Evolutionary conservation across 176 grass and related monocot genomes (phyloP), one percentile per base, ranked within the genome.

Genomic region (Tillandsia fasciculata): DNA sequence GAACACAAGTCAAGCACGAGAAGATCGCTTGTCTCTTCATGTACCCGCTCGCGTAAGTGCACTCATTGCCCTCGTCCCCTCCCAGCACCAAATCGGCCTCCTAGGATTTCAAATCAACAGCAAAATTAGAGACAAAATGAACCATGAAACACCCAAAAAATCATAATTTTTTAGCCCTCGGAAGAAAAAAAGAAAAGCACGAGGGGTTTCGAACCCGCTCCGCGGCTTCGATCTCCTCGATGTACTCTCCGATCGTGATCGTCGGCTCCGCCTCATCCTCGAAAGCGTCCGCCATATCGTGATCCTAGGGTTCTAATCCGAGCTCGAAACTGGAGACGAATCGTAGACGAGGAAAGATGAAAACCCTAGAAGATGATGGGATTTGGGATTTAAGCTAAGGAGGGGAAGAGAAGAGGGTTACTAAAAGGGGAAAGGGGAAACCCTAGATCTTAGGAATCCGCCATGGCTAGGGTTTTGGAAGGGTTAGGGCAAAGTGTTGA

Each of bases 1-100:
- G 89, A 64, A 83, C 89, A 74, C 94, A 99, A 50, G 94, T 99
- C 79, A 99, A 77, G 70, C 94, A 99, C 15, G 94, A 99, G 87
- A 99, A 99, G 48, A 99, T 84, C 33, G 94, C 94, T 81, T 99
- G 94, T 76, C 94, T 88, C 70, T 86, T 99, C 84, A 92, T 82
- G 82, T 93, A 93, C 1, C 94, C 87, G 42, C 68, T 77, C 26
- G 72, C 79, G 74, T 93, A 99, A 59, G 94, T 99, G 89, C 94
- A 99, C 66, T 93, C 94, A 77, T 90, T 85, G 56, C 94, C 94
- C 22, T 99, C 94, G 74, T 99, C 94, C 11, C 89, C 94, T 50
- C 94, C 94, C 66, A 99, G 74, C 52, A 99, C 89, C 79, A 99
- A 83, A 82, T 99, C 89, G 13, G 79, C 94, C 71, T 93, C 89